phyloP scores from a whole-genome alignment of 73 alveolate species.

The Tetrahymena malaccensis region DNA sequence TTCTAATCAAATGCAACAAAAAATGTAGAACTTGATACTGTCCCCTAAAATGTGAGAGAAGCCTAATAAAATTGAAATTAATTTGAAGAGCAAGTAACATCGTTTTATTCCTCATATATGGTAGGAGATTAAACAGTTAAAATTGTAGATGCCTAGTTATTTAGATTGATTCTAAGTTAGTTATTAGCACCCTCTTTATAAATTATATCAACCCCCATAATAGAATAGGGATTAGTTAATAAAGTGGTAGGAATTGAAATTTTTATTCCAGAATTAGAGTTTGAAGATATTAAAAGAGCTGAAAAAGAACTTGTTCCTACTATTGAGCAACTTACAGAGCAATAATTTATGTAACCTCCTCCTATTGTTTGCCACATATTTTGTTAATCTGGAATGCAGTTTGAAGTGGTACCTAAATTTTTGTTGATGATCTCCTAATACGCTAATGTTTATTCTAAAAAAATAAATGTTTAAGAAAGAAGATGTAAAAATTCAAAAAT shows the following conservation, averaged over 20 bases:
- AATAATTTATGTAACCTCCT: not conserved
- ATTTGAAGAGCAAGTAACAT: not conserved
- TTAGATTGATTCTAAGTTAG: not conserved
- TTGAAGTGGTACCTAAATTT: not conserved
- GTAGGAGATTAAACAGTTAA: not conserved
- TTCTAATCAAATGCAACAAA: not conserved
- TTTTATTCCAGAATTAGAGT: not conserved
- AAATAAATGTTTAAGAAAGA: not conserved
- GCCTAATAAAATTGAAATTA: not conserved
- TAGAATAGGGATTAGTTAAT: not conserved
- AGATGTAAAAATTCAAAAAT: not conserved
- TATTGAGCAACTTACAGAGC: not conserved
- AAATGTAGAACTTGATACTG: not conserved
- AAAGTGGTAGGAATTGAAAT: not conserved
- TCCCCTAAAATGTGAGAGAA: not conserved
- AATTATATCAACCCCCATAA: not conserved
- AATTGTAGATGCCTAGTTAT: not conserved
- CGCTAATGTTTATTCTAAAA: not conserved
- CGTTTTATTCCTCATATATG: not conserved
- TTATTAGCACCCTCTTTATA: not conserved
- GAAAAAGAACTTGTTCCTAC: not conserved
- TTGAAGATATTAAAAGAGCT: not conserved
- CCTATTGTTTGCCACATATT: not conserved
- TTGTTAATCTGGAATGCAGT: not conserved
- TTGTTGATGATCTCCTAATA: not conserved